Conservation (phyloP, 805 yeast genomes). For the Debaryomyces prosopidis region DNA sequence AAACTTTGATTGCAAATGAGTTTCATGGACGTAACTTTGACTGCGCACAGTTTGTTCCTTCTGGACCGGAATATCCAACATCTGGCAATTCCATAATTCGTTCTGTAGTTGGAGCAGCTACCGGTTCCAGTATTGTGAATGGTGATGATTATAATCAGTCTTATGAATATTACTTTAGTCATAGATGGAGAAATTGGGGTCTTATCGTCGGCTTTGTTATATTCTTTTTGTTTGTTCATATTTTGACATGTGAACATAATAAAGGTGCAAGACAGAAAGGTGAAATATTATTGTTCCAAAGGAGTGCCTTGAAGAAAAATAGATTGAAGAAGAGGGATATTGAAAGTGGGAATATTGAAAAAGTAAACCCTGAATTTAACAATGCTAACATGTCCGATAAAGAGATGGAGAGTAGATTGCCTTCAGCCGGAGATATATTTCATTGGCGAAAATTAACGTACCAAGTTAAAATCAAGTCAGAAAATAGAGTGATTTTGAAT, state of each 20-base stretch:
- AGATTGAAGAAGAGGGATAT: constrained; percentile 35
- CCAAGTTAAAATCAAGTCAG: constrained; percentile 39
- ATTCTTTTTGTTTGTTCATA: constrained; percentile 55
- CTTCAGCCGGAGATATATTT: constrained; percentile 47
- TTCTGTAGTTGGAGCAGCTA: constrained; percentile 20
- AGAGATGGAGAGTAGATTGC: constrained; percentile 19
- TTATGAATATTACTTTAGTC: constrained; percentile 44
- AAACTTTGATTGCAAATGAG: constrained; percentile 59
- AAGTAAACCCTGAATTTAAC: constrained; percentile 7
- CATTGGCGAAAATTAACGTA: constrained; percentile 79
- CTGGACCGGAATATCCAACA: constrained; percentile 32
- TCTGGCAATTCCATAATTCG: constrained; percentile 18
- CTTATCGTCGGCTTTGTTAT: constrained; percentile 56
- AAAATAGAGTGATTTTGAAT: constrained; percentile 58
- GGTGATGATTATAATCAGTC: constrained; percentile 32
- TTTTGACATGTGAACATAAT: constrained; percentile 55
- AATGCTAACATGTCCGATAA: constrained; percentile 25
- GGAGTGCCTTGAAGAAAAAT: constrained; percentile 43
- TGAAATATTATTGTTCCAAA: constrained; percentile 64
- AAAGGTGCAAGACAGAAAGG: constrained; percentile 70
- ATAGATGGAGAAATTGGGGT: constrained; percentile 68
- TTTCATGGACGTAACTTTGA: constrained; percentile 46
- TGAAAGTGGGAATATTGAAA: constrained; percentile 20
- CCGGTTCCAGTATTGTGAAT: constrained; percentile 20
- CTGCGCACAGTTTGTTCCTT: constrained; percentile 52